Percentiles rank a stretch among this genome's conserved stretches.
These are phyloP conservation scores for Pseudognaphalium luteoalbum DNA, from an alignment of 129 eudicot genomes.

Conservation along the genomic window DNA sequence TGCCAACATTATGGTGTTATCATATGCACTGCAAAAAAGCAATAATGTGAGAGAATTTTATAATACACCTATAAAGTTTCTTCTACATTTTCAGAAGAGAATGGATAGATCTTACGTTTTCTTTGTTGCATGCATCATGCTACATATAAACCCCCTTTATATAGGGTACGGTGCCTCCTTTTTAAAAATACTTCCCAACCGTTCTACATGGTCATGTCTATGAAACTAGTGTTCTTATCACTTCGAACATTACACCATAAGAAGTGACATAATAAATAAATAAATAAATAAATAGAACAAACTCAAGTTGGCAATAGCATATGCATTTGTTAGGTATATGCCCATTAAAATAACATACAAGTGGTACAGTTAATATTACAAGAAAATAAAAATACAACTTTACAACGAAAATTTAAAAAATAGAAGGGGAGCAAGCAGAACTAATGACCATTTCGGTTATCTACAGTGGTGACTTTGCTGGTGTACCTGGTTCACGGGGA, in stretches of 20 bases:
- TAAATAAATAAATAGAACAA: background rate
- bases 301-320: background rate
- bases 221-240: background rate
- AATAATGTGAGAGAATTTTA: background rate
- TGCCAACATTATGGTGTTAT: slow-evolving; percentile 17
- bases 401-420: background rate
- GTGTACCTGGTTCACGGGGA: slow-evolving; percentile 97
- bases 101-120: background rate
- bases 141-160: background rate
- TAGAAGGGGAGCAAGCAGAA: slow-evolving; percentile 15
- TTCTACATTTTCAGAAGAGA: slow-evolving; percentile 4
- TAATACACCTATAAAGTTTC: background rate
- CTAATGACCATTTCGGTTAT: slow-evolving; percentile 27
- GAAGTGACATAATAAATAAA: background rate
- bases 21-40: slow-evolving; percentile 10
- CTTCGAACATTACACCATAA: background rate
- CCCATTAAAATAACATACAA: background rate
- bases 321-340: background rate
- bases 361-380: slow-evolving; percentile 8
- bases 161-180: background rate
- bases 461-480: slow-evolving; percentile 85
- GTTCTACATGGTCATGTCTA: slow-evolving; percentile 8
- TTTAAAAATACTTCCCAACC: background rate
- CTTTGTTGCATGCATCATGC: background rate
- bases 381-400: background rate